A percentile compares a stretch with the other conserved stretches of the same genome.
Conservation (phyloP, 768 basidiomycete genomes). For the Hericium rajendrae region DNA sequence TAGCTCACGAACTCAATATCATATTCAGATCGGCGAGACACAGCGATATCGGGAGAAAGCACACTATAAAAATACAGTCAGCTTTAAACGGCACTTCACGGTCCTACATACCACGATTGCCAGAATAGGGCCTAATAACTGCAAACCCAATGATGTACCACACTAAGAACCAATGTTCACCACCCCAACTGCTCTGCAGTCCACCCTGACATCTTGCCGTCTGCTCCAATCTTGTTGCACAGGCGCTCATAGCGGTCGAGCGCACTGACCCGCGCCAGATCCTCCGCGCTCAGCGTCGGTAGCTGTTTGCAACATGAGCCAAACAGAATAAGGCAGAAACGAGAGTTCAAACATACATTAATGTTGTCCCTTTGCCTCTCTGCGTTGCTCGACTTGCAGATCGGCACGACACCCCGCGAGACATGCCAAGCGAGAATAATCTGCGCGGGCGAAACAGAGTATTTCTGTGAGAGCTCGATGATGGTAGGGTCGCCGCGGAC, state of each 20-base stretch:
- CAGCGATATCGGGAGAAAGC: too few species aligned
- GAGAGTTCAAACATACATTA: slow-evolving; percentile 23
- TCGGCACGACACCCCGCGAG: slow-evolving; percentile 30
- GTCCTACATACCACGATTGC: too few species aligned
- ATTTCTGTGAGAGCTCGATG: slow-evolving; percentile 35
- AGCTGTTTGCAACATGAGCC: neutral
- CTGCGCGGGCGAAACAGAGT: slow-evolving; percentile 36
- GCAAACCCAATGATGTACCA: neutral
- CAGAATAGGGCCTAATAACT: neutral
- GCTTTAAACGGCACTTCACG: too few species aligned
- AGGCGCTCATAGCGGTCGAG: slow-evolving; percentile 26
- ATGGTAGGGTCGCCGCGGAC: slow-evolving; percentile 40
- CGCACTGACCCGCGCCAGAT: slow-evolving; percentile 23
- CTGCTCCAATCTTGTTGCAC: slow-evolving; percentile 22
- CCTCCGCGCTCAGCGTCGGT: slow-evolving; percentile 21
- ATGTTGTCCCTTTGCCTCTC: slow-evolving; percentile 42
- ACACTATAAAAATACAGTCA: too few species aligned
- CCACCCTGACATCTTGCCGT: slow-evolving; percentile 27
- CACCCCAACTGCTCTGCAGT: slow-evolving; percentile 31
- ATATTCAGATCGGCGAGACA: too few species aligned
- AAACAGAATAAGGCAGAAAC: too few species aligned
- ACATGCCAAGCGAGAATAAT: slow-evolving; percentile 45
- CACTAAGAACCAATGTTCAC: slow-evolving; percentile 13
- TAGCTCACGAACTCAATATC: too few species aligned
- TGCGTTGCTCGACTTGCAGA: slow-evolving; percentile 39